Conservation (phyloP, 345 rosid genomes). For the Kandelia obovata region DNA sequence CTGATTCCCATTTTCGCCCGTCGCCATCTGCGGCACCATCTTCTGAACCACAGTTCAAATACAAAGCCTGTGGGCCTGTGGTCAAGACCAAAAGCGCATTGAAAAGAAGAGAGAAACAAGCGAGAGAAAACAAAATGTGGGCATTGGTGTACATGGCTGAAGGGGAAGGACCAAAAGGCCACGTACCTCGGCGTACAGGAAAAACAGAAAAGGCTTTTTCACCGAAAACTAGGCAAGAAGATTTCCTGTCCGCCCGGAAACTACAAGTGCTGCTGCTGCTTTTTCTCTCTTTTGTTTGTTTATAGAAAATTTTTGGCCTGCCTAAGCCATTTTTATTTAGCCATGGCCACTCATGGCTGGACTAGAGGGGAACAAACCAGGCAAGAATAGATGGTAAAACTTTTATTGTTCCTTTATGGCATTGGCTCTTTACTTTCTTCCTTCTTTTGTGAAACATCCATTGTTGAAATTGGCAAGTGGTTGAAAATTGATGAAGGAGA, state of each 20-base stretch:
- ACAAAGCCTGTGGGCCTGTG: slow-evolving; percentile 22
- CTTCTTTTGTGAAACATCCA: not conserved
- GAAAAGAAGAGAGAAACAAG: slow-evolving; percentile 27
- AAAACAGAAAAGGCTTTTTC: not conserved
- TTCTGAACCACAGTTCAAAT: slow-evolving; percentile 51
- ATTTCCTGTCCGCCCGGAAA: slow-evolving; percentile 28
- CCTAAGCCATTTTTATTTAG: slow-evolving; percentile 3
- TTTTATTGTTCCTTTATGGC: slow-evolving; percentile 1
- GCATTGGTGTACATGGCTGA: slow-evolving; percentile 35
- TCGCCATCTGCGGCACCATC: slow-evolving; percentile 48
- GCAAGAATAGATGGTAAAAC: slow-evolving; percentile 3
- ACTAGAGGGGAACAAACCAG: slow-evolving; percentile 16
- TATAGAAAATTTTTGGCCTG: not conserved
- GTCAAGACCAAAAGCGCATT: slow-evolving; percentile 12
- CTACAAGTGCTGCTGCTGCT: not conserved
- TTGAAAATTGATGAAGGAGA: slow-evolving; percentile 23
- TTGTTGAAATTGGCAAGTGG: slow-evolving; percentile 1
- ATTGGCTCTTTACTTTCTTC: not conserved
- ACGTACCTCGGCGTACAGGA: slow-evolving; percentile 20
- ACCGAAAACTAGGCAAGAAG: not conserved
- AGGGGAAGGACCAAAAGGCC: not conserved
- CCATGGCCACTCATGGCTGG: slow-evolving; percentile 14
- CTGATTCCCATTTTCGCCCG: slow-evolving; percentile 59
- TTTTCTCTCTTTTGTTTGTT: not conserved
- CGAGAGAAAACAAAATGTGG: slow-evolving; percentile 21